Base-by-base conservation (phyloP, 441 rosid genomes). In the Arabidopsis lyrata region DNA sequence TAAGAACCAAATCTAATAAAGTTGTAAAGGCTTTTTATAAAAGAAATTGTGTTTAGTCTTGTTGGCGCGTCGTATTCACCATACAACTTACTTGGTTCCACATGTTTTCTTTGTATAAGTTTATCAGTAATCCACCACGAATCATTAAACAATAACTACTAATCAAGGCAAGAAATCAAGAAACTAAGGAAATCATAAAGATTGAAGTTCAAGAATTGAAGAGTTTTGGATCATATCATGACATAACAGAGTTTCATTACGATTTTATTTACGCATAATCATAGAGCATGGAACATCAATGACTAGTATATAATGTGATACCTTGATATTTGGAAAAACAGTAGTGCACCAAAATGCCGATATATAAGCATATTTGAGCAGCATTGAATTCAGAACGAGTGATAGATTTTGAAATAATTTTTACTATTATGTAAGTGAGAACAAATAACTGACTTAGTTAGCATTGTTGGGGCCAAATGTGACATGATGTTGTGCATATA, bases 11-110 rank as follows among this genome's bases (percentile, higher is more conserved):
- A 47, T 57, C 47, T 22, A 22, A 70, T 35, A 47, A 58, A 58
- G 49, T 59, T 57, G 29, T 29, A 42, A 36, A 39, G 8, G 31
- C 31, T 15, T 68, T 2, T 64, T 13, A 35, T 64, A 12, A 48
- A 48, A 29, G 2, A 49, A 49, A 9, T 20, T 24, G 52, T 62
- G 50, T 62, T 42, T 36, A 18, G 58, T 50, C 22, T 66, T 66
- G 59, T 50, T 66, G 48, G 59, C 58, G 24, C 48, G 49, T 66
- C 15, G 27, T 52, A 24, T 24, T 32, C 48, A 66, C 70, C 36
- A 22, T 14, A 36, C 15, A 11, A 24, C 55, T 68, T 27, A 6
- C 14, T 11, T 68, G 63, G 44, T 31, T 68, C 63, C 73, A 55
- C 63, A 68, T 31, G 73, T 55, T 67, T 67, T 53, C 16, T 24